Base-by-base conservation (phyloP, 163 green algal genomes). In the Scenedesmus sp. region DNA sequence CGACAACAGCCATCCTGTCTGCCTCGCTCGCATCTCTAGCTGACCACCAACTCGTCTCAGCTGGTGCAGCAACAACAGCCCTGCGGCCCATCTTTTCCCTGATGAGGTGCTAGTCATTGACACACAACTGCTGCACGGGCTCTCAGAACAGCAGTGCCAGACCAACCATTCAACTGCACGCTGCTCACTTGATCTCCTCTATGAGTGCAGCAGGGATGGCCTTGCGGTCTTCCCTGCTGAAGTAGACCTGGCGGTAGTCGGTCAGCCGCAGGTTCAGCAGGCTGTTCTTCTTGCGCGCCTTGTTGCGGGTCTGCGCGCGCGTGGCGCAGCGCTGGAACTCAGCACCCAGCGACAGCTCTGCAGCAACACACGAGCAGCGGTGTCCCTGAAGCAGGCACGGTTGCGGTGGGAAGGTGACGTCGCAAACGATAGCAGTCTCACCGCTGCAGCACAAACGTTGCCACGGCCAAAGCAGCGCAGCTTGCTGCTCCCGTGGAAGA, bases 291-390 rank as follows among this genome's bases (percentile, higher is more conserved):
- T 90, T 87, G 53, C 92, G 86, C n/a, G 83, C 30, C 15, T 80
- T 42, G 49, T 92, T 93, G 35, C 89, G 89, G 26, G 65, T 93
- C 82, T 93, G 93, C 24, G 94, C 91, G 0, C 88, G 73, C 10
- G 88, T 85, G 0, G 91, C 91, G 86, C 94, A 96, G 37, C 89
- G 81, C 46, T 92, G 73, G 68, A 93, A 94, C 81, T 94, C 89
- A 4, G 84, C 89, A 12, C 88, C 87, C 53, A 95, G 87, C 81
- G 87, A 78, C 33, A 84, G 78, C 68, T 88, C 84, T 91, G 90
- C 53, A 49, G 73, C 73, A 53, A 16, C 13, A 80, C 33, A 81
- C 9, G 33, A 82, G 33, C 2, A 80, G 70, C 0, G 12, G 24
- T 80, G 13, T 26, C 0, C 13, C 0, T 15, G 12, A 80, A 44